Percentiles rank a stretch among this genome's conserved stretches.
phyloP scores from a whole-genome alignment of 169 alveolate genomes.

The Cryptosporidium andersoni region DNA sequence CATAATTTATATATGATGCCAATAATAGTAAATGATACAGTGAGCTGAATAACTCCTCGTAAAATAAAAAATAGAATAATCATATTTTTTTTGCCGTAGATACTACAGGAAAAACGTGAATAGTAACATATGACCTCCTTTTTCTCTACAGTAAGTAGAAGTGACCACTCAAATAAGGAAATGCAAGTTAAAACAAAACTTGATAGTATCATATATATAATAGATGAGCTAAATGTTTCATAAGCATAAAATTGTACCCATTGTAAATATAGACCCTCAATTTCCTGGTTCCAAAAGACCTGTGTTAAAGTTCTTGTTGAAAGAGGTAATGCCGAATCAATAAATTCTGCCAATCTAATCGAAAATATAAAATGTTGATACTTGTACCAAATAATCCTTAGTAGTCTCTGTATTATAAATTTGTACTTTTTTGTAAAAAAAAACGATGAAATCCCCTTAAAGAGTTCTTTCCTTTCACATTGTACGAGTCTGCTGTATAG shows the following conservation, averaged over 20 bases:
- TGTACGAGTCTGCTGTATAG: constrained; percentile 22
- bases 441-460: constrained; percentile 35
- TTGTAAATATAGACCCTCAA: constrained; percentile 58
- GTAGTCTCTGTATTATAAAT: constrained; percentile 13
- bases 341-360: constrained; percentile 56
- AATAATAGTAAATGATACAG: constrained; percentile 20
- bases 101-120: constrained; percentile 50
- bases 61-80: constrained; percentile 20
- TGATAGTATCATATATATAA: constrained; percentile 31
- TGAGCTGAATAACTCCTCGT: constrained; percentile 44
- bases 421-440: constrained; percentile 44
- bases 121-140: constrained; percentile 16
- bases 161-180: constrained; percentile 48
- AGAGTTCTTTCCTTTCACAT: constrained; percentile 35
- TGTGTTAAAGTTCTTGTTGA: constrained; percentile 58
- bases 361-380: constrained; percentile 37
- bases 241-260: constrained; percentile 60
- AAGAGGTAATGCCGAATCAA: constrained; percentile 33
- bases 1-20: constrained; percentile 30
- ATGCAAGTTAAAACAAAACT: constrained; percentile 16
- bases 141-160: constrained; percentile 6
- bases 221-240: constrained; percentile 4
- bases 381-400: constrained; percentile 34
- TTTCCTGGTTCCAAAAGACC: constrained; percentile 60
- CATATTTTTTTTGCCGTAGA: constrained; percentile 18